These are phyloP conservation scores for Ophiocordyceps camponoti-leonardi DNA, from an alignment of 2,329 filamentous ascomycete species.

Conservation along the genomic window DNA sequence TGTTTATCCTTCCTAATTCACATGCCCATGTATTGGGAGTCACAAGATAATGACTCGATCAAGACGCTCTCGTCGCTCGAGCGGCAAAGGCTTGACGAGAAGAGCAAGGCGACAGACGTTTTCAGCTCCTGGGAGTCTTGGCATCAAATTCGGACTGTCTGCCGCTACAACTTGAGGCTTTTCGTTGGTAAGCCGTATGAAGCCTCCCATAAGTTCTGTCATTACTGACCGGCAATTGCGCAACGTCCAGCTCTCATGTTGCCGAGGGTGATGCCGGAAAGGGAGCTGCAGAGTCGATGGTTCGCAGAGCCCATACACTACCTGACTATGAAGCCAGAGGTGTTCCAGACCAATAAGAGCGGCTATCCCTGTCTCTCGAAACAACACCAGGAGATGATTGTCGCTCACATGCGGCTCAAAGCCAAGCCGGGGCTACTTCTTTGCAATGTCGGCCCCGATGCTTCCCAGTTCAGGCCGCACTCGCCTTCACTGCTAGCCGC, in stretches of 20 bases:
- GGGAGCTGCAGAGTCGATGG: conserved; percentile 47
- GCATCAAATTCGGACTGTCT: conserved; percentile 72
- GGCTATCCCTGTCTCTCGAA: conserved; percentile 45
- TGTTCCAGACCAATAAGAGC: conserved; percentile 42
- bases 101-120: conserved; percentile 39
- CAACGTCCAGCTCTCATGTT: conserved; percentile 31
- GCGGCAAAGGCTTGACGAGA: conserved; percentile 14
- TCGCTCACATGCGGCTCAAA: conserved; percentile 47
- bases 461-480: conserved; percentile 12
- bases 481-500: conserved; percentile 10
- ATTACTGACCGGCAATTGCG: background rate
- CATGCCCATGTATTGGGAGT: conserved; percentile 67
- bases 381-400: conserved; percentile 42
- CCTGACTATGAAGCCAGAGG: conserved; percentile 32
- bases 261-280: conserved; percentile 39
- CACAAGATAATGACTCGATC: conserved; percentile 34
- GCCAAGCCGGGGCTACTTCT: conserved; percentile 44
- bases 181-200: conserved; percentile 54
- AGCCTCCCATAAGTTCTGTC: background rate
- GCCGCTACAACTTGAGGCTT: conserved; percentile 68
- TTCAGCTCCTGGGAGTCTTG: conserved; percentile 86
- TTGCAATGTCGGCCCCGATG: conserved; percentile 39
- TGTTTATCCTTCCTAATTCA: conserved; percentile 70
- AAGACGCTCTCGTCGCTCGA: conserved; percentile 31
- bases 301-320: conserved; percentile 52